Conservation (phyloP, 768 basidiomycete species). For the Russula abietina region DNA sequence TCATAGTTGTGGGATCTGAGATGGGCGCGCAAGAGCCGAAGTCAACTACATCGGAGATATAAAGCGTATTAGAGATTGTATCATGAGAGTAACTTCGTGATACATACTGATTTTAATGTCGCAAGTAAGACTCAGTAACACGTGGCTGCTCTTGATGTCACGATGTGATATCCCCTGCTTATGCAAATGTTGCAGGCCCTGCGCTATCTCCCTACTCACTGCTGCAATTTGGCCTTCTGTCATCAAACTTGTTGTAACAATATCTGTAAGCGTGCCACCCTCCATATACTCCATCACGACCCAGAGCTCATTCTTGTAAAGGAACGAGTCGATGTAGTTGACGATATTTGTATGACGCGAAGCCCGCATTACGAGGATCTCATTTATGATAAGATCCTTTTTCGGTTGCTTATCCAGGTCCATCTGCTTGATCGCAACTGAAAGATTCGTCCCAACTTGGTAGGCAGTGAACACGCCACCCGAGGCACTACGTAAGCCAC, state of each 20-base stretch:
- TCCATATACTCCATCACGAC: slow-evolving; percentile 99
- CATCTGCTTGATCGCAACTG: slow-evolving; percentile 99
- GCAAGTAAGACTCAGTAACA: slow-evolving; percentile 83
- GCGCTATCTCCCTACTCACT: slow-evolving; percentile 85
- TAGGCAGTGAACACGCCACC: slow-evolving; percentile 98
- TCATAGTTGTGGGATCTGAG: slow-evolving; percentile 85
- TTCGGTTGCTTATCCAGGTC: slow-evolving; percentile 99
- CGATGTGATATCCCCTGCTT: slow-evolving; percentile 97
- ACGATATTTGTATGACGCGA: slow-evolving; percentile 98
- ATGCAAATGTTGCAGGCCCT: slow-evolving; percentile 92
- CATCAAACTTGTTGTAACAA: slow-evolving; percentile 93
- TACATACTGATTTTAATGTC: slow-evolving; percentile 96
- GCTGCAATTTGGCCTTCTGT: slow-evolving; percentile 66
- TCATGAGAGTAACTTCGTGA: neutral
- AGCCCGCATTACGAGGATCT: slow-evolving; percentile 98
- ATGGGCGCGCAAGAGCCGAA: slow-evolving; percentile 99
- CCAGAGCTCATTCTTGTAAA: slow-evolving; percentile 98
- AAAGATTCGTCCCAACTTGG: slow-evolving; percentile 89
- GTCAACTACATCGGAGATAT: slow-evolving; percentile 48
- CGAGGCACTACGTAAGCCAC: slow-evolving; percentile 56
- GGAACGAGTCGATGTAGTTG: slow-evolving; percentile 98
- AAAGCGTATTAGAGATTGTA: neutral
- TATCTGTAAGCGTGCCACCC: slow-evolving; percentile 89
- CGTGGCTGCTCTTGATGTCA: slow-evolving; percentile 98
- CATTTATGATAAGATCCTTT: slow-evolving; percentile 99